Evolutionary conservation across 2,329 filamentous ascomycete genomes (phyloP), one percentile per base, ranked within the genome.

Genomic region (Eutypa lata): DNA sequence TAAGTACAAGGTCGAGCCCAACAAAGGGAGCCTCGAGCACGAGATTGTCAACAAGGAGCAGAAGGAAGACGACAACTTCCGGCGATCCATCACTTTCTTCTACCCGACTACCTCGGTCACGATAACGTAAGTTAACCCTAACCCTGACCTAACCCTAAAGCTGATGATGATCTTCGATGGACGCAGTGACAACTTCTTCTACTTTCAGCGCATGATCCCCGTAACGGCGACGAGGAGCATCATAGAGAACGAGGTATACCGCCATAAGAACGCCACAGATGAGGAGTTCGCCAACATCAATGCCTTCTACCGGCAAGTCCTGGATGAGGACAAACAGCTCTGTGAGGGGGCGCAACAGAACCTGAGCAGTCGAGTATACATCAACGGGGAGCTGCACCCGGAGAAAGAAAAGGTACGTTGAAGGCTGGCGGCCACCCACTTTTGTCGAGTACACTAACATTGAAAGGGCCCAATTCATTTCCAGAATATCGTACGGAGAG

Each of bases 231-330:
- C 69, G 35, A 75, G 68, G 42, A 79, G 78, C 2, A 71, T 72
- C 38, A 86, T 87, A 79, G 73, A 75, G 52, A 86, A 87, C 66
- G 81, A 87, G 63, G 78, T 87, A 48, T 87, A 77, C 73, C 76
- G 81, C 54, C 81, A 86, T 74, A 82, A 81, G 64, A 70, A 80
- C 63, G 78, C 82, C 3, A 75, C 73, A n/a, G 78, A 85, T 16
- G 77, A 78, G 24, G 78, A 84, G 53, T 87, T 86, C 63, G 68
- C 75, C 14, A 67, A 73, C 49, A 81, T 86, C 66, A 77, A 75
- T 65, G 68, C 79, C 45, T 80, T 86, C 60, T 87, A 86, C 72
- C 82, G 82, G 68, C 78, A 80, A 38, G 77, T 87, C 66, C 81
- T 86, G 79, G 74, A 76, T 1, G 84, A 87, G 66, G 84, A 87